Percentiles rank a stretch among this genome's conserved stretches.
Evolutionary conservation across 1,284 basidiomycete genomes (phyloP).

Genomic region (Ganoderma sinense): DNA sequence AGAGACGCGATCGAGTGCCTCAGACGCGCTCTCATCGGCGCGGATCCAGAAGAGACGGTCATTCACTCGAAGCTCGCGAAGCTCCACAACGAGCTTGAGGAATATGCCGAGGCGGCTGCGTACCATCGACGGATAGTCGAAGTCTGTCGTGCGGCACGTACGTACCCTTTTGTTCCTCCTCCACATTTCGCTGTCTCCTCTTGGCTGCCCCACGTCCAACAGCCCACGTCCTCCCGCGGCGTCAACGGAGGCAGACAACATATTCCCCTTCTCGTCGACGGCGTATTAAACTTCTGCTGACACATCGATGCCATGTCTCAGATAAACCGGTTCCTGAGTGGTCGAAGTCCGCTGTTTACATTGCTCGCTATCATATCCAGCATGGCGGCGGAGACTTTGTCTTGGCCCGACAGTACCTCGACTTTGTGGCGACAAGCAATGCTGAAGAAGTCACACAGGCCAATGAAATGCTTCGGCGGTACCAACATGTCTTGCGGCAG

Average conservation of each 20-base stretch:
- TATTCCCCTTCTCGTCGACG: conserved; percentile 7
- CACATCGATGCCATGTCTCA: conserved; percentile 37
- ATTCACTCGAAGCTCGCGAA: conserved; percentile 83
- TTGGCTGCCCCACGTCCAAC: background rate
- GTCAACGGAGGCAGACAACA: background rate
- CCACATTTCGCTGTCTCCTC: conserved; percentile 1
- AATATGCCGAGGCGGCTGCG: conserved; percentile 68
- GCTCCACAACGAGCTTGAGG: conserved; percentile 74
- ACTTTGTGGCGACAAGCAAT: conserved; percentile 77
- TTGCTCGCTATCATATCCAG: conserved; percentile 79
- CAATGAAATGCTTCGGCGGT: conserved; percentile 51
- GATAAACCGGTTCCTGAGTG: conserved; percentile 76
- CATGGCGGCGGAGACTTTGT: conserved; percentile 66
- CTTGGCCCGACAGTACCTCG: conserved; percentile 72
- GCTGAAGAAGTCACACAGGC: conserved; percentile 76
- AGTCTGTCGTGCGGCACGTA: conserved; percentile 68
- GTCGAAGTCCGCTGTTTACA: conserved; percentile 81
- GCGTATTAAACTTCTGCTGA: background rate
- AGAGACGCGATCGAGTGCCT: conserved; percentile 90
- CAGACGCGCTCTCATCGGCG: conserved; percentile 87
- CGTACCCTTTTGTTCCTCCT: conserved; percentile 20
- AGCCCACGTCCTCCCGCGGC: background rate
- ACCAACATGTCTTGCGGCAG: conserved; percentile 24
- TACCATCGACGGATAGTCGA: conserved; percentile 82
- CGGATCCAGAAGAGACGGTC: conserved; percentile 81